These are phyloP conservation scores for Globisporangium viniferum DNA, from an alignment of 352 stramenopile species.

Conservation along the genomic window DNA sequence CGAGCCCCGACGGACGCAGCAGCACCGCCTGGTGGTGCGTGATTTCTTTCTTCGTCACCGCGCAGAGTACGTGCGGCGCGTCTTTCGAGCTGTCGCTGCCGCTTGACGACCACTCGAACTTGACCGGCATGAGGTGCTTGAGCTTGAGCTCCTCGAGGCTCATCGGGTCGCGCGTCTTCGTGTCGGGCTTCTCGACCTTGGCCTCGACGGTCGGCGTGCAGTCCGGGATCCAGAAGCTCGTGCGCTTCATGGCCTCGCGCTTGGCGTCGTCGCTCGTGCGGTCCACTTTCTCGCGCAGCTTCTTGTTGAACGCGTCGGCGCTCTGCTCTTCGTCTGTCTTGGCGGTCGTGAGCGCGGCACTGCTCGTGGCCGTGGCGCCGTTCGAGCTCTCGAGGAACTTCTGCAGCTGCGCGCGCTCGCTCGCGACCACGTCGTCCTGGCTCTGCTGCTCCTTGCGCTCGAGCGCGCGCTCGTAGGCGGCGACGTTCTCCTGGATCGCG, in stretches of 20 bases:
- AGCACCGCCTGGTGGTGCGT: conserved; percentile 76
- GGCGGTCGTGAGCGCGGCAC: conserved; percentile 5
- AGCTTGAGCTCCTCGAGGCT: conserved; percentile 80
- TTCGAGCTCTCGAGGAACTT: conserved; percentile 44
- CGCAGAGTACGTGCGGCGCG: conserved; percentile 52
- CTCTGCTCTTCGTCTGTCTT: not conserved
- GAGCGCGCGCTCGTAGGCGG: conserved; percentile 59
- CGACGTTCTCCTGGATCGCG: conserved; percentile 65
- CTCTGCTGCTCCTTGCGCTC: conserved; percentile 44
- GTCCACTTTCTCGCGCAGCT: conserved; percentile 78
- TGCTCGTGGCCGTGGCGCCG: conserved; percentile 10
- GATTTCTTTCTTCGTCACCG: conserved; percentile 82
- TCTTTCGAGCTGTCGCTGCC: conserved; percentile 24
- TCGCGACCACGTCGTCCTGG: conserved; percentile 45
- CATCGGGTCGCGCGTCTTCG: conserved; percentile 80
- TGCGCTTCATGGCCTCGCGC: conserved; percentile 73
- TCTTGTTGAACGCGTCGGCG: conserved; percentile 21
- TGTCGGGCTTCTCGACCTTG: conserved; percentile 57
- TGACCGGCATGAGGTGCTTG: conserved; percentile 86
- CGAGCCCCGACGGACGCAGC: conserved; percentile 70
- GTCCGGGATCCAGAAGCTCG: conserved; percentile 86
- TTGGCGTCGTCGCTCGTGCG: conserved; percentile 66
- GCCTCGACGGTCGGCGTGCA: conserved; percentile 61
- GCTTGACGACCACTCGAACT: conserved; percentile 67
- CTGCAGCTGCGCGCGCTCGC: conserved; percentile 52